Evolutionary conservation across 176 grass and related monocot species (phyloP).

Genomic region (Calamus simplicifolius): DNA sequence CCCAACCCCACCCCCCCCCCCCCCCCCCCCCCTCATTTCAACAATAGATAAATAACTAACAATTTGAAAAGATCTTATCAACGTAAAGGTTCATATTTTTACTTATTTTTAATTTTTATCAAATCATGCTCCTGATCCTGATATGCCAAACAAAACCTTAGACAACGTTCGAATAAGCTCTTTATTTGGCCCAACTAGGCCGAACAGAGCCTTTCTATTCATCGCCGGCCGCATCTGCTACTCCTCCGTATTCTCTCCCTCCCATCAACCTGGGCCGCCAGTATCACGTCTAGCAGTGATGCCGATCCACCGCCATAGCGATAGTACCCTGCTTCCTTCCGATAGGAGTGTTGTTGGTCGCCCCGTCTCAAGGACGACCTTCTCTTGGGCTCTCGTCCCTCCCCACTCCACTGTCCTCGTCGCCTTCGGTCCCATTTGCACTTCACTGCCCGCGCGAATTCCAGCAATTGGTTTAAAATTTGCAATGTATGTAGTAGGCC

Average conservation of each 20-base stretch:
- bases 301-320: constrained; percentile 15
- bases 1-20: no score
- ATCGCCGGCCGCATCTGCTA: constrained; percentile 23
- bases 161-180: no score
- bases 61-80: no score
- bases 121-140: no score
- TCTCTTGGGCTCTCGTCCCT: constrained; percentile 6
- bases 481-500: constrained; percentile 86
- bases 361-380: constrained; percentile 9
- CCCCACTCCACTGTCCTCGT: not conserved
- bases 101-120: no score
- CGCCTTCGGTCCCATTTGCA: not conserved
- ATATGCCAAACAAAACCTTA: no score
- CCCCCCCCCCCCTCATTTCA: no score
- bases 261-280: constrained; percentile 12
- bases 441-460: constrained; percentile 48
- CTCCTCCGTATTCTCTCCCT: constrained; percentile 4
- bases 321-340: not conserved
- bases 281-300: constrained; percentile 54
- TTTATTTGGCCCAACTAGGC: no score
- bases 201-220: no score
- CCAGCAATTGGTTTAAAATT: constrained; percentile 54
- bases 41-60: no score
- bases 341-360: not conserved
- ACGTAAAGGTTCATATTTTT: no score